A percentile compares a stretch with the other conserved stretches of the same genome.
phyloP scores from a whole-genome alignment of 2,329 filamentous ascomycete species.

The Dothideomycetidae sp. region DNA sequence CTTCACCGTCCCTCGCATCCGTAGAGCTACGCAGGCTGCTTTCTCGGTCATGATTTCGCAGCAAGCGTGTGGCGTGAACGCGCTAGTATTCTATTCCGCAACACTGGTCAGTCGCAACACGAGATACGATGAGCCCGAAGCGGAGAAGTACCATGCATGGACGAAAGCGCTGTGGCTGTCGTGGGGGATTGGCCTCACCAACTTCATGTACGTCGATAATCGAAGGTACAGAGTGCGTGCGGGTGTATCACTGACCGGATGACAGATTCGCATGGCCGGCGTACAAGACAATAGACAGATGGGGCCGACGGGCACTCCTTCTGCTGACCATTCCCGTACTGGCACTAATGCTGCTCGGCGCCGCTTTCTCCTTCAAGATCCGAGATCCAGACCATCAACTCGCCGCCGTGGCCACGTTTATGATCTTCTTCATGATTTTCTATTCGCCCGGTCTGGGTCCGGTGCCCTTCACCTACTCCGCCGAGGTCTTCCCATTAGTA shows the following conservation, averaged over 20 bases:
- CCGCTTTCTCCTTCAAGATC: constrained; percentile 39
- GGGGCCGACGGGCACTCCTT: constrained; percentile 39
- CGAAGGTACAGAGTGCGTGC: background rate
- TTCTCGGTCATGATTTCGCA: constrained; percentile 8
- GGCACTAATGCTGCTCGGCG: constrained; percentile 31
- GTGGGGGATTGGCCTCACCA: constrained; percentile 19
- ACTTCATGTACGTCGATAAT: constrained; percentile 12
- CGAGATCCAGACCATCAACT: constrained; percentile 28
- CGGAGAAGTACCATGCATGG: constrained; percentile 7
- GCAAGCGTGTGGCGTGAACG: constrained; percentile 13
- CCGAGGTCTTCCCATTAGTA: constrained; percentile 56
- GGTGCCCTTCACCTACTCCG: constrained; percentile 53
- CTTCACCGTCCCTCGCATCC: constrained; percentile 17
- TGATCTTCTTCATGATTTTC: constrained; percentile 37
- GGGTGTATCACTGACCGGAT: background rate
- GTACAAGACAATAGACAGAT: constrained; percentile 44
- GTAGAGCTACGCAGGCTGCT: constrained; percentile 14
- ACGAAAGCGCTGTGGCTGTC: constrained; percentile 16
- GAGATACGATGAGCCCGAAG: constrained; percentile 3
- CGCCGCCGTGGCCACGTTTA: constrained; percentile 40
- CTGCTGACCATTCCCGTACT: constrained; percentile 33
- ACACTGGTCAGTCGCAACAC: constrained; percentile 16
- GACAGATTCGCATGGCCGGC: constrained; percentile 42
- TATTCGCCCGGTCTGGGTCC: constrained; percentile 27
- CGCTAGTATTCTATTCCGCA: constrained; percentile 17